Conservation (phyloP, 805 yeast genomes). For the Candida corydali region DNA sequence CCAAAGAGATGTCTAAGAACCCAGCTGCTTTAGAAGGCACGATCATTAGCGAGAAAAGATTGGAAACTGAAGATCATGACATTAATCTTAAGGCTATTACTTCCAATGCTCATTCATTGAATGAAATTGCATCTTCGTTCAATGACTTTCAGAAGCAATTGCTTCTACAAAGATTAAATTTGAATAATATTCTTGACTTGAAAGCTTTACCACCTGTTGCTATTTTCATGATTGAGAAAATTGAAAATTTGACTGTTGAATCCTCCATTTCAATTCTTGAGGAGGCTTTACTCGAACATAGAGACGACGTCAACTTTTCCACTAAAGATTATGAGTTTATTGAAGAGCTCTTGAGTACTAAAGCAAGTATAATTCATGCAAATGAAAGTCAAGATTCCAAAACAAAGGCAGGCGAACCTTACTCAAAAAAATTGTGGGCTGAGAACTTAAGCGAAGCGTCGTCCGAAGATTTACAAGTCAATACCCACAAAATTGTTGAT, state of each 20-base stretch:
- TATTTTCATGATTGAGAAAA: slow-evolving; percentile 26
- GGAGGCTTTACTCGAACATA: slow-evolving; percentile 22
- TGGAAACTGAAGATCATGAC: slow-evolving; percentile 12
- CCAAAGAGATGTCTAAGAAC: background rate
- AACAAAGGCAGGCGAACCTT: background rate
- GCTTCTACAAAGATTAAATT: slow-evolving; percentile 22
- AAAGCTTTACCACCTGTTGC: slow-evolving; percentile 30
- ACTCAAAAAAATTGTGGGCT: background rate
- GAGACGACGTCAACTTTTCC: slow-evolving; percentile 32
- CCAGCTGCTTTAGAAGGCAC: background rate
- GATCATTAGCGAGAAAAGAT: background rate
- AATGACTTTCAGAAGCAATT: slow-evolving; percentile 23
- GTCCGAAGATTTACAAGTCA: background rate
- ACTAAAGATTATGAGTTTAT: slow-evolving; percentile 22
- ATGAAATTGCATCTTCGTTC: slow-evolving; percentile 21
- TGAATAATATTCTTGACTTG: slow-evolving; percentile 19
- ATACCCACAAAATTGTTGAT: slow-evolving; percentile 4
- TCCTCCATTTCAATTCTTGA: slow-evolving; percentile 25
- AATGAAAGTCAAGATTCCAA: background rate
- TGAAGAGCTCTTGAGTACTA: slow-evolving; percentile 13
- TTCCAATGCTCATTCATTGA: slow-evolving; percentile 16
- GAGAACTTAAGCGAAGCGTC: background rate
- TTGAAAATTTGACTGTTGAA: slow-evolving; percentile 16
- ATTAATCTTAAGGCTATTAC: slow-evolving; percentile 15
- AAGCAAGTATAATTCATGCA: background rate